A percentile compares a stretch with the other conserved stretches of the same genome.
These are phyloP conservation scores for Boletus insuetus DNA, from an alignment of 768 basidiomycete genomes.

Conservation along the genomic window DNA sequence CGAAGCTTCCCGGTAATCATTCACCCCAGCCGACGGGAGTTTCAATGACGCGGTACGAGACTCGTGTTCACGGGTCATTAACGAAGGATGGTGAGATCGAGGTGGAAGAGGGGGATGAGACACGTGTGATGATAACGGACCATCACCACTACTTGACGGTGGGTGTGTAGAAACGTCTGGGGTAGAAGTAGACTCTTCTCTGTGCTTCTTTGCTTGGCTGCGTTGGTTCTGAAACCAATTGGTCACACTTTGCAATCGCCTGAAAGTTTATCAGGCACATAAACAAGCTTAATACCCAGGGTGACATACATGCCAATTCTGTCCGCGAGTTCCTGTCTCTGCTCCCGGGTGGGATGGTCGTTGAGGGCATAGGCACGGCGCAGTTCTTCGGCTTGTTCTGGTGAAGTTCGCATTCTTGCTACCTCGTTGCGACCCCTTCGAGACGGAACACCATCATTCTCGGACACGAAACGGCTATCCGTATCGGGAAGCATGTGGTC, in stretches of 20 bases:
- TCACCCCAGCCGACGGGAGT: conserved; percentile 11
- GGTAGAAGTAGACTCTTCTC: conserved; percentile 45
- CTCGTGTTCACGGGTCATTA: conserved; percentile 24
- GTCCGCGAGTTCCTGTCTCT: conserved; percentile 60
- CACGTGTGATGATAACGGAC: conserved; percentile 6
- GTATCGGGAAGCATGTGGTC: conserved; percentile 49
- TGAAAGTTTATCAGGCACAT: conserved; percentile 36
- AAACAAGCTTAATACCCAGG: conserved; percentile 8
- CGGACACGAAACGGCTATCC: conserved; percentile 49
- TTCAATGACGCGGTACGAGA: conserved; percentile 11
- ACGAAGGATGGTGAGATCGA: conserved; percentile 31
- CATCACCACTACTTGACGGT: conserved; percentile 4
- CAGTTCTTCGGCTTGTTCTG: conserved; percentile 67
- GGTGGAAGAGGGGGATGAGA: conserved; percentile 20
- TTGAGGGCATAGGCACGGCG: conserved; percentile 61
- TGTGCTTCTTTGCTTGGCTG: conserved; percentile 69
- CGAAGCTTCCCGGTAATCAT: conserved; percentile 19
- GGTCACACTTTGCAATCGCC: conserved; percentile 76
- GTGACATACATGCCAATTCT: conserved; percentile 72
- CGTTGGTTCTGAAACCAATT: conserved; percentile 91
- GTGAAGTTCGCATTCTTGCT: conserved; percentile 57
- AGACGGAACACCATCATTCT: conserved; percentile 42
- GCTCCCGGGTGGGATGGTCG: conserved; percentile 66
- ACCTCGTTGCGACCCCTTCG: conserved; percentile 30
- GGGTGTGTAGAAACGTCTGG: conserved; percentile 13